These are phyloP conservation scores for Agaricus sinodeliciosus DNA, from an alignment of 768 basidiomycete genomes.

Conservation along the genomic window DNA sequence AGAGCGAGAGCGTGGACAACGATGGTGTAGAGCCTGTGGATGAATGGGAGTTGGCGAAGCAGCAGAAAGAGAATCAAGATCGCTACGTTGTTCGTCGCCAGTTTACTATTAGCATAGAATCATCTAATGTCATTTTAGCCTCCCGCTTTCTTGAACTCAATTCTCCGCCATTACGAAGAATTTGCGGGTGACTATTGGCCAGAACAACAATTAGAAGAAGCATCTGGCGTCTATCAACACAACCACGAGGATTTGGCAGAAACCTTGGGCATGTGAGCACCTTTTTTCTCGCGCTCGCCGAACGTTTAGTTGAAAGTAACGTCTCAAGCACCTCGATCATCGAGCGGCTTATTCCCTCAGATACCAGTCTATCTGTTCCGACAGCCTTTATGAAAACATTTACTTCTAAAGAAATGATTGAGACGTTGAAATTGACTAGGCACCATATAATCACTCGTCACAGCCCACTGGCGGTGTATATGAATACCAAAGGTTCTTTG, in stretches of 20 bases:
- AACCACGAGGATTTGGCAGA: slow-evolving; percentile 5
- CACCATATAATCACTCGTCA: slow-evolving; percentile 43
- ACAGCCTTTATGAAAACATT: slow-evolving; percentile 49
- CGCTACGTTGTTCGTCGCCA: slow-evolving; percentile 52
- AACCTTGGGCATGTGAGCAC: slow-evolving; percentile 56
- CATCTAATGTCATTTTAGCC: slow-evolving; percentile 38
- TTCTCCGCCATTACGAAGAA: slow-evolving; percentile 48
- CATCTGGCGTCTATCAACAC: background rate
- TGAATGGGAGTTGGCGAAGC: slow-evolving; percentile 63
- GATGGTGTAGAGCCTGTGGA: slow-evolving; percentile 33
- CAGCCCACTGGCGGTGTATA: slow-evolving; percentile 67
- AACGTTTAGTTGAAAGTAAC: background rate
- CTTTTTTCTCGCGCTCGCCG: background rate
- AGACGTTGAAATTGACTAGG: slow-evolving; percentile 59
- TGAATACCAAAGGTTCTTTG: slow-evolving; percentile 65
- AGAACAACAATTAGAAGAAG: slow-evolving; percentile 7
- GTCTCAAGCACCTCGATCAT: slow-evolving; percentile 31
- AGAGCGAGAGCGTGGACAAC: slow-evolving; percentile 15
- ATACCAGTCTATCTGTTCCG: slow-evolving; percentile 41
- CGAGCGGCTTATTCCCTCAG: slow-evolving; percentile 42
- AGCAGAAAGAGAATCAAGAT: slow-evolving; percentile 52
- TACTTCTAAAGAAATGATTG: slow-evolving; percentile 50
- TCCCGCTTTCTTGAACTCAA: slow-evolving; percentile 54
- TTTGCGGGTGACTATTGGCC: slow-evolving; percentile 52
- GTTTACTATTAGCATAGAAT: slow-evolving; percentile 14